Evolutionary conservation across 164 flowering plant genomes (phyloP).

Genomic region (Amborella trichopoda): DNA sequence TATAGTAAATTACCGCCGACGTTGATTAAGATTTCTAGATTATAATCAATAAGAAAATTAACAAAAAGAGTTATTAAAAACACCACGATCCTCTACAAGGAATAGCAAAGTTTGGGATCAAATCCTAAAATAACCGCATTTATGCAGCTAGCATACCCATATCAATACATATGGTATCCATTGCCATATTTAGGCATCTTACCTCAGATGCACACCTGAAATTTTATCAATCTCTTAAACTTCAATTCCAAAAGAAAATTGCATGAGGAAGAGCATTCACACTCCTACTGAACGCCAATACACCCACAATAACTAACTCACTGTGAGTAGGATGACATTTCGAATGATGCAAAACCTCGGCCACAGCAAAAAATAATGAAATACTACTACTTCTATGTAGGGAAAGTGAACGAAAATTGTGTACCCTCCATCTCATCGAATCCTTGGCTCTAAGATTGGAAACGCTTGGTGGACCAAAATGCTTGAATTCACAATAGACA

Average conservation of each 20-base stretch:
- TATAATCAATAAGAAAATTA: background rate
- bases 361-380: no score
- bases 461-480: constrained; percentile 9
- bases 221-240: no score
- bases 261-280: no score
- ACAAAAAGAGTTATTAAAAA: background rate
- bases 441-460: constrained; percentile 8
- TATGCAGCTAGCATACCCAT: constrained; percentile 10
- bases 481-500: constrained; percentile 17
- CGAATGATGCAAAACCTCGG: no score
- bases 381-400: no score
- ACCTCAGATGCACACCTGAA: no score
- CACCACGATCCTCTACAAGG: constrained; percentile 32
- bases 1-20: background rate
- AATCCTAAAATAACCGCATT: constrained; percentile 8
- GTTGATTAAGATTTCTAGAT: background rate
- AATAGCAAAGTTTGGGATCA: constrained; percentile 24
- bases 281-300: no score
- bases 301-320: no score
- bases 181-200: no score
- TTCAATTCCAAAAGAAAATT: no score
- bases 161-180: no score
- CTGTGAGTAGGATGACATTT: no score
- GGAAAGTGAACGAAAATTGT: constrained; percentile 15
- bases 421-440: constrained; percentile 13